Evolutionary conservation across 2,329 filamentous ascomycete genomes (phyloP).

Genomic region (Coniochaeta sp.): DNA sequence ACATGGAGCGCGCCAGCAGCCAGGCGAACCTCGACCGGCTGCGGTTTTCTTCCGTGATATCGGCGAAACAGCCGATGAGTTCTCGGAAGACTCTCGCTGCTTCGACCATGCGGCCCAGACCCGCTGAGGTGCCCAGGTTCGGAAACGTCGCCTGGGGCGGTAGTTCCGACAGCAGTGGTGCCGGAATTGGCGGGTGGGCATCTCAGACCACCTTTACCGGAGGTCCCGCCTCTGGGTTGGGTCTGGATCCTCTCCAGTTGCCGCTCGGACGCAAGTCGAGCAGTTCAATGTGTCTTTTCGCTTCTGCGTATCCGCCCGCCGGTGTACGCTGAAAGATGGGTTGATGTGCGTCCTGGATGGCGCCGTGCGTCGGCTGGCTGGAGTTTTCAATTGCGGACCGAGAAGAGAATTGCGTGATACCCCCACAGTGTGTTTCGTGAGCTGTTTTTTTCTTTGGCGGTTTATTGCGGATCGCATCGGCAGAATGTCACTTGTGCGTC

Average conservation of each 20-base stretch:
- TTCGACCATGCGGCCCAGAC: conserved; percentile 24
- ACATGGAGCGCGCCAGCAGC: conserved; percentile 52
- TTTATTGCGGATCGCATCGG: background rate
- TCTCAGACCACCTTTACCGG: conserved; percentile 1
- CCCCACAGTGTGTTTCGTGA: background rate
- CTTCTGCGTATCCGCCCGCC: background rate
- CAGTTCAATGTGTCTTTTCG: background rate
- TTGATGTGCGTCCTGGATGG: background rate
- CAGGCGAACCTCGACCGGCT: conserved; percentile 13
- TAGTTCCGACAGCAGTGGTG: background rate
- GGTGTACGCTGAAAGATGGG: background rate
- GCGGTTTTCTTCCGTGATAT: background rate
- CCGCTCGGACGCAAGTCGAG: background rate
- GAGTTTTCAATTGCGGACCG: background rate
- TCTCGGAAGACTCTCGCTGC: background rate
- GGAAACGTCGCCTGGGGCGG: conserved; percentile 10
- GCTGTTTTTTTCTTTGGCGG: background rate
- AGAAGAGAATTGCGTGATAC: background rate
- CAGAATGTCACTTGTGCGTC: background rate
- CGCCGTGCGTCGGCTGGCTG: background rate
- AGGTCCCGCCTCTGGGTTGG: background rate
- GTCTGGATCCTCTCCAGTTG: background rate
- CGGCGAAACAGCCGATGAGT: conserved; percentile 12
- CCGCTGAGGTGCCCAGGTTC: conserved; percentile 28
- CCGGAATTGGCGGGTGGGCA: too few relatives aligned